These are phyloP conservation scores for Cenchrus americanus DNA, from an alignment of 176 grass and related monocot species.

Conservation along the genomic window DNA sequence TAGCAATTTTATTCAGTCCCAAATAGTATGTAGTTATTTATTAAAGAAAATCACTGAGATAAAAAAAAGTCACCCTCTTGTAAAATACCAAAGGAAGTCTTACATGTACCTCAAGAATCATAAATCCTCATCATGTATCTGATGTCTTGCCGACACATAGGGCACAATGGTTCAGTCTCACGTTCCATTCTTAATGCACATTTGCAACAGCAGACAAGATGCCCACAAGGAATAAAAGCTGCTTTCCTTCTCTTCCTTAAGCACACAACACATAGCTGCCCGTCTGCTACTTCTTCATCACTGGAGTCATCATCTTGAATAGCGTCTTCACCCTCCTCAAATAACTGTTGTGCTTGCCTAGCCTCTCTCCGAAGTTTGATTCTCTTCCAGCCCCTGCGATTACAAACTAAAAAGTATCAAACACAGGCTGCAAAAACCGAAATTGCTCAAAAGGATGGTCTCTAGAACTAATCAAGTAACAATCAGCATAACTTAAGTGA, in stretches of 20 bases:
- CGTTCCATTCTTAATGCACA: conserved; percentile 67
- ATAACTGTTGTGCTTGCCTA: conserved; percentile 51
- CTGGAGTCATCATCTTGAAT: conserved; percentile 29
- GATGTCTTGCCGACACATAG: conserved; percentile 80
- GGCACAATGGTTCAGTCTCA: conserved; percentile 60
- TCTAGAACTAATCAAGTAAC: conserved; percentile 22
- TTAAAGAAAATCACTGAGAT: background rate
- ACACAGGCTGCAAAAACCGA: background rate
- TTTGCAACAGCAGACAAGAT: conserved; percentile 84
- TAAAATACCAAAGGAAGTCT: background rate
- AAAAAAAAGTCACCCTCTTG: background rate
- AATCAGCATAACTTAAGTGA: background rate
- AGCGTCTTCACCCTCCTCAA: conserved; percentile 47
- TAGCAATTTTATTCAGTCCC: background rate
- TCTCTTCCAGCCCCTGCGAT: conserved; percentile 67
- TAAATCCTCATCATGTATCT: conserved; percentile 78
- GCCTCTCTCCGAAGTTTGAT: conserved; percentile 61
- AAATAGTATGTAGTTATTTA: background rate
- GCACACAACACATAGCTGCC: conserved; percentile 91
- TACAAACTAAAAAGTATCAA: conserved; percentile 30
- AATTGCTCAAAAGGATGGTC: conserved; percentile 26
- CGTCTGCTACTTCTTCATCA: conserved; percentile 62
- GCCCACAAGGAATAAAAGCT: conserved; percentile 94
- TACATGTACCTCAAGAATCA: conserved; percentile 66
- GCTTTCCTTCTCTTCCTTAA: conserved; percentile 69